These are phyloP conservation scores for Hemileccinum rubropunctum DNA, from an alignment of 768 basidiomycete species.

Conservation along the genomic window DNA sequence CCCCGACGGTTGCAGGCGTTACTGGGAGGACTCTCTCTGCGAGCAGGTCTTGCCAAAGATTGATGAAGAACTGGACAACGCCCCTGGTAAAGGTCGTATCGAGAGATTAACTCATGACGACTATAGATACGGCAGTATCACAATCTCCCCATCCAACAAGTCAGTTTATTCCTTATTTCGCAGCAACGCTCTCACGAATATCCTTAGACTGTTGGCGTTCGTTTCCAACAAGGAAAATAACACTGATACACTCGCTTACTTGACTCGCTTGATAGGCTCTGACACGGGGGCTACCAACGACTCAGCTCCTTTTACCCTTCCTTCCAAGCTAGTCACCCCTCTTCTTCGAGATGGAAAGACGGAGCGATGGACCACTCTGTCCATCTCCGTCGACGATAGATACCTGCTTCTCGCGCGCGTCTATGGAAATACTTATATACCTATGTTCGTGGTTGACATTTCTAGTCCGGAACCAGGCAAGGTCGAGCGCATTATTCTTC, in stretches of 20 bases:
- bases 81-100: constrained; percentile 38
- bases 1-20: constrained; percentile 29
- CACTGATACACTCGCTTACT: constrained; percentile 37
- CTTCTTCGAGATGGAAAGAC: constrained; percentile 30
- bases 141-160: constrained; percentile 38
- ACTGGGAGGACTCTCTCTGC: constrained; percentile 38
- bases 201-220: constrained; percentile 36
- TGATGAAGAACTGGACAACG: constrained; percentile 37
- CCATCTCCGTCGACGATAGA: constrained; percentile 39
- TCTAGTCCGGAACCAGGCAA: constrained; percentile 23
- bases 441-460: constrained; percentile 34
- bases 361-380: constrained; percentile 29
- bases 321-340: constrained; percentile 35
- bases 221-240: constrained; percentile 41
- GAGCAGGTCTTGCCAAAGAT: constrained; percentile 31
- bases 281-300: constrained; percentile 29
- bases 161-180: constrained; percentile 10
- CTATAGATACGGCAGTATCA: constrained; percentile 29
- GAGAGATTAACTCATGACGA: constrained; percentile 42
- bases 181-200: constrained; percentile 1
- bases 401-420: constrained; percentile 33
- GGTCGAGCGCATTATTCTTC: constrained; percentile 33
- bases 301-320: constrained; percentile 30
- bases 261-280: constrained; percentile 31
- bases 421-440: constrained; percentile 27